Base-by-base conservation (phyloP, 1,284 basidiomycete genomes). In the Acaromyces ingoldii region DNA sequence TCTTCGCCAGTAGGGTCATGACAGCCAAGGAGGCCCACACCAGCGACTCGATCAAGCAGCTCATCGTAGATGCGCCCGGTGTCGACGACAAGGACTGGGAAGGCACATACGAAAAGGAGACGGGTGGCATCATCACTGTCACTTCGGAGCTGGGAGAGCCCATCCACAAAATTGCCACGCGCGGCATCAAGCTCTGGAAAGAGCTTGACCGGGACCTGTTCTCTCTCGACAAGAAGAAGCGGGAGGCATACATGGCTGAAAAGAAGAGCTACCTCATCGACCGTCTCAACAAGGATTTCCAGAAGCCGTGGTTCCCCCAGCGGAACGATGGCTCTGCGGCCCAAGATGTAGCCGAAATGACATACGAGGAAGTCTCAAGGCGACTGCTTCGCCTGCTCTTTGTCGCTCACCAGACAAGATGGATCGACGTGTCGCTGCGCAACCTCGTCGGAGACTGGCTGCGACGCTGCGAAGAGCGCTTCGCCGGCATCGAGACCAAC, bases 11-110 rank as follows among this genome's bases (percentile, higher is more conserved):
- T 70, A 87, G 95, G 59, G 91, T 96, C 76, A 96, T 98, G 91
- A 89, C 95, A 38, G 93, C 93, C 58, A 92, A 91, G 80, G 93
- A 98, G 78, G 91, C 93, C 9, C 92, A 97, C 76, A 97, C 93
- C 0, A 87, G 85, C 68, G 82, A 89, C 4, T 86, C 86, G 11
- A 91, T 98, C 77, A 98, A 98, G 82, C 88, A 97, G 77, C 82
- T 98, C 60, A 96, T 98, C 65, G 87, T 97, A 57, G 87, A 87
- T 46, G 91, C 93, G 1, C 71, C 86, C n/a, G 95, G 95, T 78
- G 91, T 96, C 48, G 84, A 85, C 51, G 91, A 98, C 72, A 81
- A 81, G 53, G 81, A 86, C 57, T 97, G 92, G 93, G 93, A 98
- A 76, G 89, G 87, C 39, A 96, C 93, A 1, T 98, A 98, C 76